Conservation (phyloP, 495 filamentous ascomycete genomes). For the Neurospora pannonica region DNA sequence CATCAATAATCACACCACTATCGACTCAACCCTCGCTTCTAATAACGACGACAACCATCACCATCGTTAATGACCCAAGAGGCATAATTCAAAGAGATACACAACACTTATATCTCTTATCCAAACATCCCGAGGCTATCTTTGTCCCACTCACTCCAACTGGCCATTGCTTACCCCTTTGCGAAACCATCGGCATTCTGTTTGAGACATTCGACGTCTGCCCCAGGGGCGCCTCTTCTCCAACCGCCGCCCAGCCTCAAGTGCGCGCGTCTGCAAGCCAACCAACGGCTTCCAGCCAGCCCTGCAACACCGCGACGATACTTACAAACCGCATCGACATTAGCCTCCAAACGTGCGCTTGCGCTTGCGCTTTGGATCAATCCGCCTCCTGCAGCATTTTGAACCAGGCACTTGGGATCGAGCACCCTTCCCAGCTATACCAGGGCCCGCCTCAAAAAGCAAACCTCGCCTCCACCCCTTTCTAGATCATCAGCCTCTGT, state of each 20-base stretch:
- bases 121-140: neutral
- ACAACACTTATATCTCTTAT: neutral
- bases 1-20: neutral
- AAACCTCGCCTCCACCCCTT: neutral
- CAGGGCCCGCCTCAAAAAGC: neutral
- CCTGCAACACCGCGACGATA: neutral
- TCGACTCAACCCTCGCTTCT: neutral
- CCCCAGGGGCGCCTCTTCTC: neutral
- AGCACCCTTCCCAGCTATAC: neutral
- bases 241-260: neutral
- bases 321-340: too few relatives aligned
- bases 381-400: neutral
- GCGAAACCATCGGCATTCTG: neutral
- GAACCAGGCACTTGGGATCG: neutral
- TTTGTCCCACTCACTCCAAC: neutral
- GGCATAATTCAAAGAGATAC: neutral
- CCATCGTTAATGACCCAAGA: neutral
- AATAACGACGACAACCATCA: neutral
- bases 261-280: neutral
- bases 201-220: neutral
- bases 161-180: neutral
- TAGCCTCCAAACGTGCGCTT: neutral
- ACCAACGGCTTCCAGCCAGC: neutral
- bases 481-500: constrained; percentile 1
- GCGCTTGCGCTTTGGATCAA: neutral